Conservation (phyloP, 805 yeast species). For the Diddensiella transvaalensis region DNA sequence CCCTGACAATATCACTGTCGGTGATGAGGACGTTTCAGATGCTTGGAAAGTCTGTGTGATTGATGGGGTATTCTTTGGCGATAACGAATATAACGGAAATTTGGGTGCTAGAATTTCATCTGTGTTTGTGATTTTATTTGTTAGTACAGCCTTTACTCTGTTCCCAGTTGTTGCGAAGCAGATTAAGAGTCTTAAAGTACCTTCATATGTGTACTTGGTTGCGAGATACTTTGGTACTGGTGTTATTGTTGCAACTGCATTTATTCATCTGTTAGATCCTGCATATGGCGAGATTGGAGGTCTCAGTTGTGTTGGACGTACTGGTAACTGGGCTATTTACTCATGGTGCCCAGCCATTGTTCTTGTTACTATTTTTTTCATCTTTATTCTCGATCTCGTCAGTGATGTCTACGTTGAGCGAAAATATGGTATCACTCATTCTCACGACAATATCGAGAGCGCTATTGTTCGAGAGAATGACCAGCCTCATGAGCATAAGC, state of each 20-base stretch:
- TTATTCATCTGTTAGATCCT: constrained; percentile 55
- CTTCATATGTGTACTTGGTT: constrained; percentile 31
- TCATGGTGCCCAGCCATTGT: constrained; percentile 59
- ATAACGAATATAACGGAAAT: constrained; percentile 41
- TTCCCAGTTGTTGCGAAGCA: constrained; percentile 41
- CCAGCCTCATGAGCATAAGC: constrained; percentile 32
- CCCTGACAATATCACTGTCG: constrained; percentile 33
- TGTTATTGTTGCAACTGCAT: constrained; percentile 73
- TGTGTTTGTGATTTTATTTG: constrained; percentile 54
- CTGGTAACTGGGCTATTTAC: constrained; percentile 47
- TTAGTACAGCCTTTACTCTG: constrained; percentile 44
- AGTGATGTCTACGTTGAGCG: constrained; percentile 43
- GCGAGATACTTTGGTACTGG: constrained; percentile 65
- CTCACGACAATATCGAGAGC: constrained; percentile 27
- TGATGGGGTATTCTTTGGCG: constrained; percentile 41
- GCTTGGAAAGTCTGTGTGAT: constrained; percentile 42
- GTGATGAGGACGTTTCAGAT: constrained; percentile 31
- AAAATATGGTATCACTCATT: constrained; percentile 32
- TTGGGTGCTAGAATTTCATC: constrained; percentile 52
- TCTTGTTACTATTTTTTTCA: constrained; percentile 42
- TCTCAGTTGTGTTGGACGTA: constrained; percentile 39
- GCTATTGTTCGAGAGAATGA: constrained; percentile 16
- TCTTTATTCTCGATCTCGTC: constrained; percentile 49
- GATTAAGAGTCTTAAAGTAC: constrained; percentile 27
- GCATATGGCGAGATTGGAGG: constrained; percentile 35